Evolutionary conservation across 192 early-diverging fungal genomes (phyloP), one percentile per base, ranked within the genome.

Genomic region (Diversispora epigaea): DNA sequence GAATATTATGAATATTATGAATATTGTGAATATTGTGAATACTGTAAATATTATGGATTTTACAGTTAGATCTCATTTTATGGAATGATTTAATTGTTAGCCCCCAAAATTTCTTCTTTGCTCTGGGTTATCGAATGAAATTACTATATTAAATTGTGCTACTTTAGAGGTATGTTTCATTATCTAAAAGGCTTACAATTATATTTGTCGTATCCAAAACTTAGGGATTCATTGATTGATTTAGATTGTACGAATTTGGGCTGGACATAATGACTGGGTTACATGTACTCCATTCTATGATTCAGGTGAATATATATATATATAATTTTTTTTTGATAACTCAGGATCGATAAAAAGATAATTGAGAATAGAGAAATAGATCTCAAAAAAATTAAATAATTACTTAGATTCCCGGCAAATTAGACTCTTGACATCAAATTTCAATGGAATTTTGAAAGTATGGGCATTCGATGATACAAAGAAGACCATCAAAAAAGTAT

Each of bases 181-280:
- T 9, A 21, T 74, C 41, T 65, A 22, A 22, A 40, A 60, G 25
- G 25, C 25, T 32, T 32, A 12, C 5, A 12, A 44, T 50, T 41
- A 6, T 75, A 17, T 46, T 10, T 39, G 2, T 25, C 21, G 17
- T 55, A 55, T 19, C 9, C 44, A n/a, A 8, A 22, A 25, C 25
- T 43, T 43, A 15, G 43, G 1, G 6, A 9, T 14, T 56, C 19
- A 9, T 4, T 54, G 50, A 17, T 56, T 21, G 41, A n/a, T 21
- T 40, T 54, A 88, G 79, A 73, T 87, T 46, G 80, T 89, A 10
- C 73, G 87, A 58, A 82, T 89, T 14, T 89, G 87, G 87, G 84
- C 81, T 19, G 86, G 85, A 2, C 87, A 89, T 66, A 56, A 79
- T 40, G 81, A 87, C 61, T 89, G 87, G 87, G 84, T 84, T 11